phyloP scores from a whole-genome alignment of 495 filamentous ascomycete genomes.

The Podospora didyma region DNA sequence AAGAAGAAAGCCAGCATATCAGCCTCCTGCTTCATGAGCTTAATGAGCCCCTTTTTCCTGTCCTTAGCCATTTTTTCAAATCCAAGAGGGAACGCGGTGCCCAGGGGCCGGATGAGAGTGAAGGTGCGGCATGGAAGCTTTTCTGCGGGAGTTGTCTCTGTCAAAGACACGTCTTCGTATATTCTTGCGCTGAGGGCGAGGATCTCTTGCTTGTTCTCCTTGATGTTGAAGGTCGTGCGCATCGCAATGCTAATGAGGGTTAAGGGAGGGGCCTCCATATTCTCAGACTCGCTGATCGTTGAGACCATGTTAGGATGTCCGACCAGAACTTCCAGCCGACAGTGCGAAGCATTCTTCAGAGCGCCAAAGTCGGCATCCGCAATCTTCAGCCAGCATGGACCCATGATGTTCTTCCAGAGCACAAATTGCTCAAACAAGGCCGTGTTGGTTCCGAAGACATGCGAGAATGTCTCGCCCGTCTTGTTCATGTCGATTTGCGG shows the following conservation, averaged over 20 bases:
- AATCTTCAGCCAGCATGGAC: conserved; percentile 93
- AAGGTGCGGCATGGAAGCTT: conserved; percentile 85
- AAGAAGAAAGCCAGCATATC: conserved; percentile 83
- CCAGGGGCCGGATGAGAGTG: conserved; percentile 81
- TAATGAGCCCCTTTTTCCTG: conserved; percentile 65
- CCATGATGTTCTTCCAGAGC: conserved; percentile 97
- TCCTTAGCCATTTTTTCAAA: conserved; percentile 68
- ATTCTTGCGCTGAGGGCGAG: conserved; percentile 83
- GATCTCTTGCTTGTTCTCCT: conserved; percentile 96
- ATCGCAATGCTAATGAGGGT: conserved; percentile 93
- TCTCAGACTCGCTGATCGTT: conserved; percentile 68
- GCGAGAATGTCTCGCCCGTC: conserved; percentile 86
- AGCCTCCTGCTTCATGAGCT: conserved; percentile 74
- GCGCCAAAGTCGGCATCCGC: conserved; percentile 75
- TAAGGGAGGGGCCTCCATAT: conserved; percentile 74
- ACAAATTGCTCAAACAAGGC: conserved; percentile 97
- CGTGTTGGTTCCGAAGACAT: conserved; percentile 91
- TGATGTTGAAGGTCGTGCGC: conserved; percentile 81
- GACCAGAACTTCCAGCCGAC: conserved; percentile 87
- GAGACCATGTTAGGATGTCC: conserved; percentile 69
- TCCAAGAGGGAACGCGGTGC: conserved; percentile 70
- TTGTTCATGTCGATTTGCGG: conserved; percentile 59
- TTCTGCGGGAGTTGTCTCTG: conserved; percentile 82
- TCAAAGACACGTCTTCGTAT: conserved; percentile 84
- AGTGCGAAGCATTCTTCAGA: conserved; percentile 92